Evolutionary conservation across 345 rosid species (phyloP), one percentile per base, ranked within the genome.

Genomic region (Rhodomyrtus tomentosa): DNA sequence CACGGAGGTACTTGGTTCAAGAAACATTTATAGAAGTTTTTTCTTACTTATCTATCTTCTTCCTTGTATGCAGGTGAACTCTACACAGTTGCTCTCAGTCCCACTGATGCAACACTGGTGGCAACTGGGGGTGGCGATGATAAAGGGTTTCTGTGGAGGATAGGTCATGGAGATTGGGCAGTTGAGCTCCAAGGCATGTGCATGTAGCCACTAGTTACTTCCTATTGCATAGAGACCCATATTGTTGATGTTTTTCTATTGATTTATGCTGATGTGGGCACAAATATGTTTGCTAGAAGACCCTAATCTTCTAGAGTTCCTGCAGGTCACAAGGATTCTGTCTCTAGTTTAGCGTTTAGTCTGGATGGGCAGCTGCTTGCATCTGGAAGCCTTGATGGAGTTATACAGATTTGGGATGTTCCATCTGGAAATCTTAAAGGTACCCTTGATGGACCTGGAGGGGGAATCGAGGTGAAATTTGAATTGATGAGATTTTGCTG

Each of bases 101-200:
- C 98, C 74, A 89, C 93, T 51, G 98, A 95, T 86, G 90, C 98
- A 45, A 87, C 87, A 21, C 89, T 93, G 82, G 99, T 95, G 87
- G 99, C 98, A 83, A 95, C 98, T 79, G 98, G 99, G 27, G 98
- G 98, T 83, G 93, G 95, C 83, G 99, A 97, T 88, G 98, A 97
- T 79, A 92, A 79, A 88, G 94, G 91, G 42, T 95, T 93, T 89
- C 92, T 97, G 49, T 97, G 98, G 98, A 95, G 88, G 87, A 94
- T 97, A 54, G 98, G 98, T 55, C 93, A 79, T 84, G 98, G 95
- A 82, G 99, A 97, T 88, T 95, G 96, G 98, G 94, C 93, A 55
- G 88, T 91, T 72, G 95, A 95, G 89, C 94, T 97, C 53, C 86
- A 82, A 79, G 98, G 98, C 90, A 87, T 27, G 81, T 55, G 50